Percentiles rank a stretch among this genome's conserved stretches.
These are phyloP conservation scores for Solanum acaule DNA, from an alignment of 257 asterid species.

Conservation along the genomic window DNA sequence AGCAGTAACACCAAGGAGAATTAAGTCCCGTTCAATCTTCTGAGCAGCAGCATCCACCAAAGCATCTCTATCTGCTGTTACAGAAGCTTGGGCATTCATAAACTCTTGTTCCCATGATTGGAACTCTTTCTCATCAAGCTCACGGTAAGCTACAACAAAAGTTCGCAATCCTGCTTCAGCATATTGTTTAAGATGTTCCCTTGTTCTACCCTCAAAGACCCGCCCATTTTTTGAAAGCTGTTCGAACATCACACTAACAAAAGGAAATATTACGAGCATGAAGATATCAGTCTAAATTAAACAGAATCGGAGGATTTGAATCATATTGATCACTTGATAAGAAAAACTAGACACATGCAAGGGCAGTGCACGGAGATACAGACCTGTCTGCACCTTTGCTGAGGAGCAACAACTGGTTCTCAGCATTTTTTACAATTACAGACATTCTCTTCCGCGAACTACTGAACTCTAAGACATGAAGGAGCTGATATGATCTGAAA, in stretches of 20 bases:
- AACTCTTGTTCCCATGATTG: conserved; percentile 73
- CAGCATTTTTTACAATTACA: conserved; percentile 55
- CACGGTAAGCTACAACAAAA: conserved; percentile 73
- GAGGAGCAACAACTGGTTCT: conserved; percentile 71
- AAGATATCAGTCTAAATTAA: neutral
- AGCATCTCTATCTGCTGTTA: conserved; percentile 59
- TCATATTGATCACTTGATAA: neutral
- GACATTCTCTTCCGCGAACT: conserved; percentile 96
- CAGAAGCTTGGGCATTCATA: conserved; percentile 53
- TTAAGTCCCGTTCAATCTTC: conserved; percentile 60
- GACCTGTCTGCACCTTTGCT: conserved; percentile 98
- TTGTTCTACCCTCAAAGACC: conserved; percentile 40
- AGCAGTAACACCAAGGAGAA: conserved; percentile 93
- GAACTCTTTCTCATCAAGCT: conserved; percentile 63
- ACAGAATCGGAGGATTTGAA: neutral
- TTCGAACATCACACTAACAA: conserved; percentile 75
- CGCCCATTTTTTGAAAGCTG: conserved; percentile 49
- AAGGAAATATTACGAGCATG: conserved; percentile 4
- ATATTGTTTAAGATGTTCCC: conserved; percentile 61
- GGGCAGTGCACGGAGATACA: neutral
- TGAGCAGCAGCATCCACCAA: conserved; percentile 79
- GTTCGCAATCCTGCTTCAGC: conserved; percentile 94
- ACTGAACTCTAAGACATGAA: conserved; percentile 87
- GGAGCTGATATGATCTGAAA: conserved; percentile 71
- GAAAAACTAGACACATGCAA: neutral